Base-by-base conservation (phyloP, 441 rosid genomes). In the Hura crepitans region DNA sequence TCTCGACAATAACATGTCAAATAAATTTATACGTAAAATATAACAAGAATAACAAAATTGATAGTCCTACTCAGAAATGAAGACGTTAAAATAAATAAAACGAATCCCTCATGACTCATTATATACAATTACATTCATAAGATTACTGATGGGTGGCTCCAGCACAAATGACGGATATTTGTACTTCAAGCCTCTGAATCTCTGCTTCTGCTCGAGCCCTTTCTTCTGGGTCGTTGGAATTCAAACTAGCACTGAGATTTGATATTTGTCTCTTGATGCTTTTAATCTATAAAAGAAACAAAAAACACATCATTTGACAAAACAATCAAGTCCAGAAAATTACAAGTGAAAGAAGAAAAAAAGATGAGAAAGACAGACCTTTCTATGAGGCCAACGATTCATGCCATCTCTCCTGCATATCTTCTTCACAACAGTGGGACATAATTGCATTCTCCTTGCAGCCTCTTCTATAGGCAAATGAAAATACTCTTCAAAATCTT, bases 361-460 rank as follows among this genome's bases (percentile, higher is more conserved):
- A 0, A 5, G n/a, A 15, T 8, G 15, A 43, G 5, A 2, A 22
- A 62, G 47, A 65, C 56, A 63, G 45, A 85, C 97, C 84, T 85
- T 88, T 18, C 97, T 71, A 42, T 87, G 75, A 0, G 92, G 92
- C 97, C 97, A 91, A 6, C 97, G 76, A 5, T 0, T 4, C 28
- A 91, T 12, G 0, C 89, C 87, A 37, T 71, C 75, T 54, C 69
- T 78, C 2, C 96, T 72, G 68, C 97, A 87, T 2, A 86, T 83
- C 69, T 80, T 91, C 72, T 91, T 89, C 12, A 85, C 75, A 2
- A 88, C 96, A 1, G 96, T 91, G 0, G 89, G 83, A 56, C 93
- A 91, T 18, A 89, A 70, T 2, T 57, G 72, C 78, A 91, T 2
- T 12, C 25, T 60, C 53, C 59, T 69, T 9, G 96, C 85, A 0